phyloP scores from a whole-genome alignment of 208 protist species.

The Porcisia deanei region DNA sequence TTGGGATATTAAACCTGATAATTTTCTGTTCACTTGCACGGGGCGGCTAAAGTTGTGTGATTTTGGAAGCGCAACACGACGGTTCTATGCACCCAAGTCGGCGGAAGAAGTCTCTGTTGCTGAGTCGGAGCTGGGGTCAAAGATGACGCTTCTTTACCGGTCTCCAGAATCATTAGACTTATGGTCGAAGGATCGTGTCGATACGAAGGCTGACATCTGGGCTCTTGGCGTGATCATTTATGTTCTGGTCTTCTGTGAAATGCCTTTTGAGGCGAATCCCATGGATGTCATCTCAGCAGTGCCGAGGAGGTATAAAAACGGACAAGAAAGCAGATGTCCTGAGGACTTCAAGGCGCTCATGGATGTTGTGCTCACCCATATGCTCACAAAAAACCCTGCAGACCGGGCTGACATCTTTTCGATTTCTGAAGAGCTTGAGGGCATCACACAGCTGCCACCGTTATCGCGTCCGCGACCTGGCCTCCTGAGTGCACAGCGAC shows the following conservation, averaged over 20 bases:
- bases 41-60: slow-evolving; percentile 93
- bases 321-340: slow-evolving; percentile 18
- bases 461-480: slow-evolving; percentile 34
- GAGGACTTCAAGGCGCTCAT: slow-evolving; percentile 54
- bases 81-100: slow-evolving; percentile 67
- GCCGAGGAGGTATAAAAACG: slow-evolving; percentile 46
- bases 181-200: slow-evolving; percentile 80
- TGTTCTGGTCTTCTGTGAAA: slow-evolving; percentile 86
- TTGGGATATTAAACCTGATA: slow-evolving; percentile 94
- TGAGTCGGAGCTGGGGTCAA: slow-evolving; percentile 76
- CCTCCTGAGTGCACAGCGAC: slow-evolving; percentile 46
- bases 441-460: slow-evolving; percentile 35
- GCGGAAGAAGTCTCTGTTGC: slow-evolving; percentile 58
- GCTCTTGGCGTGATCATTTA: slow-evolving; percentile 95
- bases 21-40: slow-evolving; percentile 77
- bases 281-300: slow-evolving; percentile 68
- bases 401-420: slow-evolving; percentile 67
- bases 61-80: slow-evolving; percentile 86
- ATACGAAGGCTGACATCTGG: slow-evolving; percentile 94
- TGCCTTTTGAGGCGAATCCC: slow-evolving; percentile 89
- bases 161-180: slow-evolving; percentile 96
- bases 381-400: slow-evolving; percentile 63
- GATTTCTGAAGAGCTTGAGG: slow-evolving; percentile 45
- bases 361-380: slow-evolving; percentile 44
- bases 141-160: slow-evolving; percentile 92